These are phyloP conservation scores for Sporisorium reilianum DNA, from an alignment of 1,284 basidiomycete genomes.

Conservation along the genomic window DNA sequence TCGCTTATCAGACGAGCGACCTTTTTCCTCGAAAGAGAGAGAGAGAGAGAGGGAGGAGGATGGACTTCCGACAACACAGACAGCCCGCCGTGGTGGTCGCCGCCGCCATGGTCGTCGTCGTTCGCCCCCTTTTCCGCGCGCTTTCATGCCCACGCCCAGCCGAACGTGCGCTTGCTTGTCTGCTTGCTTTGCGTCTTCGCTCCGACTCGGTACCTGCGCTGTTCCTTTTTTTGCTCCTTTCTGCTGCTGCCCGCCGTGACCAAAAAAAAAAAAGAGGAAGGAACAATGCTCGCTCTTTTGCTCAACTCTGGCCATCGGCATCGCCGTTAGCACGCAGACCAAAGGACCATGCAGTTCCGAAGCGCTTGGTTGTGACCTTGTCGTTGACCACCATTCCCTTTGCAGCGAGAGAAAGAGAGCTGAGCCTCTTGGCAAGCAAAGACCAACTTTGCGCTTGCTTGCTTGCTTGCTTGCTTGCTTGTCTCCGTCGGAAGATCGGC, in stretches of 20 bases:
- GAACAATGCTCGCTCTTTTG: background rate
- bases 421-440: background rate
- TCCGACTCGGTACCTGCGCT: background rate
- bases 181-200: background rate
- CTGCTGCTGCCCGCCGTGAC: background rate
- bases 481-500: constrained; percentile 8
- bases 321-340: background rate
- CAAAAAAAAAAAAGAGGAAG: too few species aligned
- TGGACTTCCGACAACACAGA: constrained; percentile 31
- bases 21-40: too few species aligned
- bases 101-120: too few species aligned
- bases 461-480: background rate
- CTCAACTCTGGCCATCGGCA: constrained; percentile 2
- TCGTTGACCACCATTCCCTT: background rate
- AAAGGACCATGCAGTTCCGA: background rate
- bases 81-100: too few species aligned
- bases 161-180: too few species aligned
- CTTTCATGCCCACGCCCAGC: constrained; percentile 4
- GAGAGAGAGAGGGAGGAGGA: too few species aligned
- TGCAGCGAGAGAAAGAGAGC: background rate
- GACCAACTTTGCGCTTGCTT: background rate
- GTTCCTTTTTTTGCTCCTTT: background rate
- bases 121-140: background rate
- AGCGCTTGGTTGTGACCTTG: background rate
- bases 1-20: too few species aligned